Base-by-base conservation (phyloP, 805 yeast genomes). In the Saccharomycopsis capsularis region DNA sequence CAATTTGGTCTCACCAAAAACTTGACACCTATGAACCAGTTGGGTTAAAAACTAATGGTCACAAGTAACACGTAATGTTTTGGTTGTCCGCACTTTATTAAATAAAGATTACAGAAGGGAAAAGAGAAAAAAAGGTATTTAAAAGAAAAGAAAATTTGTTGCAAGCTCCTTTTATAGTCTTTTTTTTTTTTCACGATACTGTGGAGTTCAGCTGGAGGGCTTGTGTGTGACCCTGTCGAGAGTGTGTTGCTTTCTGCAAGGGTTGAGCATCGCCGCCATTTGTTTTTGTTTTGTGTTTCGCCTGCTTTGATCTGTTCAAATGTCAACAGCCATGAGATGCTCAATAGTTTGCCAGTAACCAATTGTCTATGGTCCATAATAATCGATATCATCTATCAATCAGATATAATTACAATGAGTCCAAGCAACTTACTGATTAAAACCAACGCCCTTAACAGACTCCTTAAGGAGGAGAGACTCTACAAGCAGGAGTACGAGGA, bases 401-500 rank as follows among this genome's bases (percentile, higher is more conserved):
- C n/a, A n/a, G 32, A 9, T 29, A 29, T 9, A 40, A 19, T 19
- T 11, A 49, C 21, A 16, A 51, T 51, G 54, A 25, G 47, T 24
- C 54, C 54, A 30, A 43, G 44, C 9, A 22, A 45, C 15, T 29
- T 85, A 37, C 85, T 82, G 57, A 84, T 87, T 61, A 85, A 85
- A 57, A 71, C 75, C 34, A 78, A 75, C 50, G 89, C 95, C 1
- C 68, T 87, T 44, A 72, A 74, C 52, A 71, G 95, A 53, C 68
- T 88, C 15, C 57, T 81, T 36, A 84, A 84, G 56, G 95, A 88
- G 60, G 80, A 80, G 53, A 59, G 59, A 11, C 68, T 77, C 30
- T 87, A 86, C 60, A 67, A 71, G 23, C 68, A 72, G 48, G 95
- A 86, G 57, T 68, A 76, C 34, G 62, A 61, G 15, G 81, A 79